phyloP scores from a whole-genome alignment of 345 rosid species.

The Citrus unshiu region DNA sequence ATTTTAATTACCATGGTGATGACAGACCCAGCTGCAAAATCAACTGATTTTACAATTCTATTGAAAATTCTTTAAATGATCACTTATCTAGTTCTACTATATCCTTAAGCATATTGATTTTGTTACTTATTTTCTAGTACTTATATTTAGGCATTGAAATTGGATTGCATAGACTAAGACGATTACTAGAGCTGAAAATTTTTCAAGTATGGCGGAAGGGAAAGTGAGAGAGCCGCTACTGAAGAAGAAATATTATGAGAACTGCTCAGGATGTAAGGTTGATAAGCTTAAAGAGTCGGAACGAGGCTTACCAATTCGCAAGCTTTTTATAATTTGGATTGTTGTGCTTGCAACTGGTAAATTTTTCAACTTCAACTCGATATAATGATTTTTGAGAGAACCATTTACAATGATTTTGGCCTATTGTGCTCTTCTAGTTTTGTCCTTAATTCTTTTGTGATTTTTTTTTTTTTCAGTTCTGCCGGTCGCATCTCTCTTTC shows the following conservation, averaged over 20 bases:
- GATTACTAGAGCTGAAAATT: not conserved
- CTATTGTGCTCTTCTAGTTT: too few relatives aligned
- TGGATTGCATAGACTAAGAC: rapidly evolving
- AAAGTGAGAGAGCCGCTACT: not conserved
- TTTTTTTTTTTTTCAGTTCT: constrained; percentile 50
- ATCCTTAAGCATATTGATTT: too few relatives aligned
- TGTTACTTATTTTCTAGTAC: too few relatives aligned
- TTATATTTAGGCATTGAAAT: too few relatives aligned
- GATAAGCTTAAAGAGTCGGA: constrained; percentile 48
- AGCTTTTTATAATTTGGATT: constrained; percentile 57
- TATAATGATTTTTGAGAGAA: too few relatives aligned
- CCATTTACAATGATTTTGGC: too few relatives aligned
- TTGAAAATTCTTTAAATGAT: too few relatives aligned
- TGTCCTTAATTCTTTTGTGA: not conserved
- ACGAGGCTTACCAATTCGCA: constrained; percentile 57
- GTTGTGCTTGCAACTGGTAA: constrained; percentile 65
- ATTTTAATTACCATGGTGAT: too few relatives aligned
- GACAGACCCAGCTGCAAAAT: too few relatives aligned
- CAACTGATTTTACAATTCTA: too few relatives aligned
- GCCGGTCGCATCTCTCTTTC: constrained; percentile 82
- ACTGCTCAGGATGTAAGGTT: constrained; percentile 79
- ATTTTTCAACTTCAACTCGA: too few relatives aligned
- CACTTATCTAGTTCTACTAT: too few relatives aligned
- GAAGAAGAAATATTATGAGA: constrained; percentile 47
- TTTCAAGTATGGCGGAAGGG: not conserved